Percentiles rank a stretch among this genome's conserved stretches.
Evolutionary conservation across 805 yeast genomes (phyloP).

Genomic region (Lachancea nothofagi): DNA sequence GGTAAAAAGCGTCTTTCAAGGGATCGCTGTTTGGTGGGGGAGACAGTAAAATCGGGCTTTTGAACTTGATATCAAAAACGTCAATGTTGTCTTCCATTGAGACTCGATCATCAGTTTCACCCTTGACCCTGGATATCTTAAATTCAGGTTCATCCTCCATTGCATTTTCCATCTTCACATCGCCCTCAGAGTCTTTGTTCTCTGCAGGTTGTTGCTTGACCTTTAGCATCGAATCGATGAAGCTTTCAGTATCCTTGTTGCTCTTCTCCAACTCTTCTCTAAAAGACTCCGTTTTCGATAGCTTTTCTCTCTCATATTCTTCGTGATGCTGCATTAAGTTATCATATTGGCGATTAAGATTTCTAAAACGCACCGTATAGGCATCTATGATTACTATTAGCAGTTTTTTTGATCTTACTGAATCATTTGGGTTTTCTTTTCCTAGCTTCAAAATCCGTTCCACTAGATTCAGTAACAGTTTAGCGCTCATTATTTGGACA

Average conservation of each 20-base stretch:
- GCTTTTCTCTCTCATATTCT: conserved; percentile 42
- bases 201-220: conserved; percentile 26
- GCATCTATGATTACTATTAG: conserved; percentile 83
- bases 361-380: conserved; percentile 73
- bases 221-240: conserved; percentile 29
- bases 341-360: conserved; percentile 66
- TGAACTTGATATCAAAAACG: conserved; percentile 42
- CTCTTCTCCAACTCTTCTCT: conserved; percentile 32
- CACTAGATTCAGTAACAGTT: conserved; percentile 76
- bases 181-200: conserved; percentile 20
- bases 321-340: conserved; percentile 59
- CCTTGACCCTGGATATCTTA: conserved; percentile 5
- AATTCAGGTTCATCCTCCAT: conserved; percentile 7
- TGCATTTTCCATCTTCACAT: conserved; percentile 12
- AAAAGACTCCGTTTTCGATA: conserved; percentile 40
- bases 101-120: conserved; percentile 9
- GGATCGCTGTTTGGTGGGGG: conserved; percentile 52
- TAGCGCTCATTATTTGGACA: conserved; percentile 96
- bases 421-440: conserved; percentile 61
- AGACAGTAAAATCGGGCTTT: conserved; percentile 55
- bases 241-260: conserved; percentile 37
- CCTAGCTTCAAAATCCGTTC: conserved; percentile 76
- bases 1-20: conserved; percentile 78
- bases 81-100: conserved; percentile 26
- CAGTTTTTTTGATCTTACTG: conserved; percentile 57